Evolutionary conservation across 805 yeast species (phyloP), one percentile per base, ranked within the genome.

Genomic region (Kodamaea restingae): DNA sequence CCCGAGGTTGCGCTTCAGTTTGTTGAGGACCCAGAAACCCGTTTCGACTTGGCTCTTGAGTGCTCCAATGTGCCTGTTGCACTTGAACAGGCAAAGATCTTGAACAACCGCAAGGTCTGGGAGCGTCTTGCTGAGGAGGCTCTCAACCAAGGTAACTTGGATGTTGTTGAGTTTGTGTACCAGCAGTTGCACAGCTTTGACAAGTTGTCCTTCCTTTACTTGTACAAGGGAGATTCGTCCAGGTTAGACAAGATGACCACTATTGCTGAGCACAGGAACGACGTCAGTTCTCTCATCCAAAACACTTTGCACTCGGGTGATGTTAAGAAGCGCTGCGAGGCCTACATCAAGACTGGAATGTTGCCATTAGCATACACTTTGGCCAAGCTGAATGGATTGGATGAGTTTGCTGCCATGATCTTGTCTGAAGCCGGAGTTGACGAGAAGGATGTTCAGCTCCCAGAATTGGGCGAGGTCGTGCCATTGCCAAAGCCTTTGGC

Each of bases 1-100:
- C 98, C 98, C 18, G 99, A 93, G 65, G 81, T 93, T 61, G 98
- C 99, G 2, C 73, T 93, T 46, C 97, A 91, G 63, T 95, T 93
- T 57, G 98, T 93, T 39, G 84, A 88, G 64, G 98, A 93, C 60
- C 84, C 98, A 4, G 96, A 90, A 61, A 87, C 97, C 30, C 79
- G 96, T 63, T 91, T 93, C 55, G 98, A 93, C 52, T 74, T 93
- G 52, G 97, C 98, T 17, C 72, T 93, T 46, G 97, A 93, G 67
- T 86, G 95, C 58, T 91, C 95, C 50, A 86, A 91, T 60, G 72
- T 93, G 49, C 75, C 73, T 10, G 84, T 84, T 47, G 99, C 98
- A n/a, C 68, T 85, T 35, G 81, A 74, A 40, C 96, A 91, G 70
- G 98, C 98, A 32, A 78, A 78, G 51, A 76, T 77, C 47, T 73